Evolutionary conservation across 768 basidiomycete genomes (phyloP).

Genomic region (Mycena rosella): DNA sequence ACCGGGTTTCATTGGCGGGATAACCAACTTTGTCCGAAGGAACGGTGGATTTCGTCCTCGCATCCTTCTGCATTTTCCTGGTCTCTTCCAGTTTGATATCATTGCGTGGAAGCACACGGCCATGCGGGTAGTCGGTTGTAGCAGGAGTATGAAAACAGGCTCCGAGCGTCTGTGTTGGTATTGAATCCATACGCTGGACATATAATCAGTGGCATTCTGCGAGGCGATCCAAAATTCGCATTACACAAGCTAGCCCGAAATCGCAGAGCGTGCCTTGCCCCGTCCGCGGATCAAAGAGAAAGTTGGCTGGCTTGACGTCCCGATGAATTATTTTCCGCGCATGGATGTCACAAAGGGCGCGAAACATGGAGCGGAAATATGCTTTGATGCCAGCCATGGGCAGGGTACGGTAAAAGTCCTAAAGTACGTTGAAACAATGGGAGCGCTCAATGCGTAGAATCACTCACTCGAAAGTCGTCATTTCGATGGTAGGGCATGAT

Average conservation of each 20-base stretch:
- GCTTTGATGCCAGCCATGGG: conserved; percentile 83
- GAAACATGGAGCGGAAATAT: conserved; percentile 93
- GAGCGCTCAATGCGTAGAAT: not conserved
- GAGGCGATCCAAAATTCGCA: not conserved
- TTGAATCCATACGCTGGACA: conserved; percentile 66
- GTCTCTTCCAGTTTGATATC: conserved; percentile 59
- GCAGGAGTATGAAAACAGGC: conserved; percentile 86
- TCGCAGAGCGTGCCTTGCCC: conserved; percentile 91
- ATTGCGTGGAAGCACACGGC: conserved; percentile 59
- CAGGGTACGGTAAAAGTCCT: conserved; percentile 85
- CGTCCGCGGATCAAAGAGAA: conserved; percentile 89
- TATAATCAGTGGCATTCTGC: not conserved
- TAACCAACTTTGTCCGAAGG: conserved; percentile 83
- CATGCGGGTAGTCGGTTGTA: conserved; percentile 75
- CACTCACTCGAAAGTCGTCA: conserved; percentile 92
- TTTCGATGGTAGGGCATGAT: conserved; percentile 95
- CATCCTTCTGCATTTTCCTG: conserved; percentile 71
- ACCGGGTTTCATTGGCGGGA: conserved; percentile 82
- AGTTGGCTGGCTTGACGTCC: conserved; percentile 98
- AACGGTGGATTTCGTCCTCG: conserved; percentile 64
- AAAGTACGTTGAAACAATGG: not conserved
- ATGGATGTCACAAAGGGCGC: conserved; percentile 91
- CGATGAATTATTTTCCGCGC: conserved; percentile 91
- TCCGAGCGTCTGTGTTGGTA: conserved; percentile 56
- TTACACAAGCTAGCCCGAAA: conserved; percentile 94